phyloP scores from a whole-genome alignment of 2,329 filamentous ascomycete genomes.

The Ophiocordyceps camponoti-rufipedis region DNA sequence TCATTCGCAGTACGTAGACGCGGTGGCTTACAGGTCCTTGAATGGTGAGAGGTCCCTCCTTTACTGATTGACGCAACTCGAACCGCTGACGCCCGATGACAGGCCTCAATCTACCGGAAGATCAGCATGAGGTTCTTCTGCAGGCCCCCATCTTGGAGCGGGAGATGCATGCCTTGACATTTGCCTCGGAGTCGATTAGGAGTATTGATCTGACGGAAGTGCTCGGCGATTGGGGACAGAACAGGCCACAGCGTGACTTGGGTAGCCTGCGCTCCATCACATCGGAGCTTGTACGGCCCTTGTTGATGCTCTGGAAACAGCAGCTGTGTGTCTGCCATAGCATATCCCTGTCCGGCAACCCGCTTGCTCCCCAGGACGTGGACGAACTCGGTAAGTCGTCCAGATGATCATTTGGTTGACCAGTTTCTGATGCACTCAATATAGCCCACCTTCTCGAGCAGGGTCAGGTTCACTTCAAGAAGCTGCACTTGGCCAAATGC shows the following conservation, averaged over 20 bases:
- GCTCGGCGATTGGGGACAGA: constrained; percentile 9
- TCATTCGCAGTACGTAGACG: constrained; percentile 22
- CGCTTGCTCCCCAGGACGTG: constrained; percentile 25
- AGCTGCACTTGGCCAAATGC: constrained; percentile 31
- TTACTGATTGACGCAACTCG: not conserved
- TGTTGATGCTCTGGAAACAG: constrained; percentile 29
- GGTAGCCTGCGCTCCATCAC: constrained; percentile 9
- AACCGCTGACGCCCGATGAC: constrained; percentile 1
- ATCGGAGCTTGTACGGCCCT: constrained; percentile 26
- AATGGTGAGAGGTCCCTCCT: constrained; percentile 12
- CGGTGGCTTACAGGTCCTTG: constrained; percentile 31
- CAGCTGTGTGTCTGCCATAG: constrained; percentile 30
- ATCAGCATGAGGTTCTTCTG: constrained; percentile 27
- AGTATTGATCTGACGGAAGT: constrained; percentile 33
- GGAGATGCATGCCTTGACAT: constrained; percentile 36
- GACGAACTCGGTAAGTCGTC: constrained; percentile 24
- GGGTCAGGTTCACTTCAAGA: constrained; percentile 21
- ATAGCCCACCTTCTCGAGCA: constrained; percentile 14
- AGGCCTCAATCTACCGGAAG: constrained; percentile 28
- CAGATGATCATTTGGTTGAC: not conserved
- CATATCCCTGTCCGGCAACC: constrained; percentile 30
- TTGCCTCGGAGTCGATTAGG: constrained; percentile 34
- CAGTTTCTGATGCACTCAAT: constrained; percentile 1
- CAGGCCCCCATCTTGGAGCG: constrained; percentile 33
- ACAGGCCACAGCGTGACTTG: constrained; percentile 8